These are phyloP conservation scores for Pinus tabuliformis DNA, from an alignment of 75 land plant genomes.

Conservation along the genomic window DNA sequence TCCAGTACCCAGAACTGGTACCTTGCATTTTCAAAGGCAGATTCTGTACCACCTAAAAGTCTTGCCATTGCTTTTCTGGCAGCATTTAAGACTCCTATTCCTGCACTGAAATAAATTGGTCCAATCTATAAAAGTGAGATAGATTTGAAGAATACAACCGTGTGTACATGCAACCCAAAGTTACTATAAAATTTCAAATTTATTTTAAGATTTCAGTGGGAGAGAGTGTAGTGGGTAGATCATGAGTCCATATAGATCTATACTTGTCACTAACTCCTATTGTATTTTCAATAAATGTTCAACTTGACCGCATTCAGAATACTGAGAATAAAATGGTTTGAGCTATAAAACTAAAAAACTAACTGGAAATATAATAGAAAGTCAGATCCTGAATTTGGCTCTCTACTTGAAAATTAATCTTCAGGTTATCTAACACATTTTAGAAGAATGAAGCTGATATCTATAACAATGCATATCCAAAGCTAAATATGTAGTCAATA, in stretches of 20 bases:
- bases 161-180: background rate
- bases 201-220: background rate
- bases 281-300: background rate
- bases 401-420: background rate
- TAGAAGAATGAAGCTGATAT: background rate
- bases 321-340: background rate
- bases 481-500: background rate
- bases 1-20: conserved; percentile 94
- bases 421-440: background rate
- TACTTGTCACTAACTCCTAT: background rate
- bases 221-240: background rate
- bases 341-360: background rate
- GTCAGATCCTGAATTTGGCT: background rate
- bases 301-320: background rate
- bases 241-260: background rate
- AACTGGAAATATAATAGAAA: background rate
- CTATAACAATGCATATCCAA: background rate
- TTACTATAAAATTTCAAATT: too few relatives aligned
- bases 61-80: conserved; percentile 96
- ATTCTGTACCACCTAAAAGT: conserved; percentile 72
- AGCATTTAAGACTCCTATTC: conserved; percentile 92
- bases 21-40: conserved; percentile 72
- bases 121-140: background rate
- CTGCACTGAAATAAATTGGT: conserved; percentile 67
- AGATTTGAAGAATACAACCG: background rate